Percentiles rank a stretch among this genome's conserved stretches.
Evolutionary conservation across 2,329 filamentous ascomycete genomes (phyloP).

Genomic region (Diaporthe nobilis): DNA sequence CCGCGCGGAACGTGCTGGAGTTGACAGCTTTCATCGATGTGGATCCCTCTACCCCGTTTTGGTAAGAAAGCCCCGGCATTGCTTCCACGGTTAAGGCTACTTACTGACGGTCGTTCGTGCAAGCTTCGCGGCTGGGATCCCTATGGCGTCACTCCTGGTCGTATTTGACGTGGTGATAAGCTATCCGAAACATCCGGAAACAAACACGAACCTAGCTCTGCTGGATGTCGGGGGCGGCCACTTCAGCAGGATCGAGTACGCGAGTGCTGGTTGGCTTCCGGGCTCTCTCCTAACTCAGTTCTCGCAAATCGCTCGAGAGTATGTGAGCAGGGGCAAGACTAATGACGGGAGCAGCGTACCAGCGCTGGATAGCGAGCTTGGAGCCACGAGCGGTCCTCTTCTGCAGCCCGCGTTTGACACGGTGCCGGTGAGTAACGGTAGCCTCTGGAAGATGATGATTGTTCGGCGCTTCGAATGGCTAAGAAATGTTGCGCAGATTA

Average conservation of each 20-base stretch:
- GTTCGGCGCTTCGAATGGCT: neutral
- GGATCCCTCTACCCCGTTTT: slow-evolving; percentile 49
- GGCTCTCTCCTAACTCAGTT: slow-evolving; percentile 56
- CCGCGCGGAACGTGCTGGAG: slow-evolving; percentile 48
- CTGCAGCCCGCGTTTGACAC: slow-evolving; percentile 9
- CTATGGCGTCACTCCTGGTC: slow-evolving; percentile 55
- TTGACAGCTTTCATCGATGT: slow-evolving; percentile 49
- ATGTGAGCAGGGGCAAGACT: slow-evolving; percentile 49
- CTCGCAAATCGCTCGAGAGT: slow-evolving; percentile 58
- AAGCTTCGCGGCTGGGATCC: slow-evolving; percentile 53
- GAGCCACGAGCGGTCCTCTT: slow-evolving; percentile 1
- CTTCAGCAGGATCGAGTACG: slow-evolving; percentile 58
- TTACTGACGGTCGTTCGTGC: neutral
- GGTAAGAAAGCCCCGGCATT: slow-evolving; percentile 42
- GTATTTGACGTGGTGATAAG: slow-evolving; percentile 59
- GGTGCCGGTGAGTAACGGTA: slow-evolving; percentile 4
- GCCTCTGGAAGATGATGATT: neutral
- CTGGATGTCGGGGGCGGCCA: slow-evolving; percentile 59
- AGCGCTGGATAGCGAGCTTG: neutral
- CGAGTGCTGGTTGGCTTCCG: slow-evolving; percentile 53
- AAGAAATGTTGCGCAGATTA: neutral
- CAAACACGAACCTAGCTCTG: slow-evolving; percentile 53
- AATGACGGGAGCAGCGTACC: slow-evolving; percentile 1
- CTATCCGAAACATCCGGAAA: slow-evolving; percentile 53
- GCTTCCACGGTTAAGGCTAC: neutral